Evolutionary conservation across 345 rosid species (phyloP).

Genomic region (Alliaria petiolata): DNA sequence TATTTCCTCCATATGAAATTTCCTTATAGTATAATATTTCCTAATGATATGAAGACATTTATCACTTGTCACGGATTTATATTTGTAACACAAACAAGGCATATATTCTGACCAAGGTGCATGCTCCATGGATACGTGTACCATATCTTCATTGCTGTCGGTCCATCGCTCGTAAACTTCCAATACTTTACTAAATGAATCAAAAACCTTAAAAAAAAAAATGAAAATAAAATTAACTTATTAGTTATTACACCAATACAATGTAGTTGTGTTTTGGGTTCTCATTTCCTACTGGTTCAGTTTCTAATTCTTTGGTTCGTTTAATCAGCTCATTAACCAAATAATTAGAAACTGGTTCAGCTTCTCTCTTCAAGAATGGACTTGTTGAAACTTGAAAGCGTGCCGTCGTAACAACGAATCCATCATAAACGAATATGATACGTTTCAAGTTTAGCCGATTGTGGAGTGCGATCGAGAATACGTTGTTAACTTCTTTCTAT

Average conservation of each 20-base stretch:
- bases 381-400: neutral
- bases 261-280: neutral
- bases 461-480: neutral
- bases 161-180: constrained; percentile 3
- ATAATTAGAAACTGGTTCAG: neutral
- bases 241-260: neutral
- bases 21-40: neutral
- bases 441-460: neutral
- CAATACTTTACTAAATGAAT: neutral
- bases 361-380: neutral
- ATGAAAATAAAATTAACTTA: neutral
- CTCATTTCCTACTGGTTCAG: neutral
- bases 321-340: neutral
- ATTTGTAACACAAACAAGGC: neutral
- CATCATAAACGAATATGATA: neutral
- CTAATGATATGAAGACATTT: constrained; percentile 3
- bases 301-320: neutral
- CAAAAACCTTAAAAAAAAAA: no score
- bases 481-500: neutral
- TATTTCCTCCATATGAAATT: neutral
- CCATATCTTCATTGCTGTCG: constrained; percentile 9
- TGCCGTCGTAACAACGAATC: neutral
- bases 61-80: constrained; percentile 20
- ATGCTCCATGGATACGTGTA: constrained; percentile 9
- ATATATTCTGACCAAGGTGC: constrained; percentile 17